These are phyloP conservation scores for Lodderomyces pseudojiufengensis DNA, from an alignment of 1,139 yeast genomes.

Conservation along the genomic window DNA sequence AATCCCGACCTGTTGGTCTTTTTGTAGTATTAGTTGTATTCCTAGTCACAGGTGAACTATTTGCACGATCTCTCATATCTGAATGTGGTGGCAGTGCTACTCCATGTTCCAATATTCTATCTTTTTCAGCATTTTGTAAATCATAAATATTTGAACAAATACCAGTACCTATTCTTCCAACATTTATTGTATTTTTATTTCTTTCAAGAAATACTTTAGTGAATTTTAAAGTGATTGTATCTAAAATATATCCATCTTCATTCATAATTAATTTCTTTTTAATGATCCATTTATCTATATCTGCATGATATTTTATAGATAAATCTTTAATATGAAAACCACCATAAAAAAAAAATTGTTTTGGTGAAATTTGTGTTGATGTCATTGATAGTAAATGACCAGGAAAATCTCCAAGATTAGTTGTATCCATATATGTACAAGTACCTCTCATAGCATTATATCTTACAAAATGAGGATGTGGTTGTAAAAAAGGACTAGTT, in stretches of 20 bases:
- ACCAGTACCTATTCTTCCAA: constrained; percentile 26
- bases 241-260: constrained; percentile 36
- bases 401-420: constrained; percentile 23
- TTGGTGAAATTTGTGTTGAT: constrained; percentile 30
- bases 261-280: constrained; percentile 31
- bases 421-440: constrained; percentile 27
- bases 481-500: constrained; percentile 33
- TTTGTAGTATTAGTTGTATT: too few relatives aligned
- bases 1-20: not conserved
- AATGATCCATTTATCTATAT: constrained; percentile 36
- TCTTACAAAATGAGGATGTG: constrained; percentile 24
- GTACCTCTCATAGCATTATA: constrained; percentile 36
- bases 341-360: constrained; percentile 41
- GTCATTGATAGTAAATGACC: constrained; percentile 26
- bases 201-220: constrained; percentile 26
- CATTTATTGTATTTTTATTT: constrained; percentile 10
- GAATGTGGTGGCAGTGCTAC: not conserved
- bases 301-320: constrained; percentile 21
- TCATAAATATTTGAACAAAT: constrained; percentile 14
- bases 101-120: not conserved
- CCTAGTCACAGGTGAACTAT: not conserved
- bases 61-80: not conserved
- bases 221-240: constrained; percentile 30
- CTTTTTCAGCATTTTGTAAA: not conserved
- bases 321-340: constrained; percentile 33